A percentile compares a stretch with the other conserved stretches of the same genome.
Evolutionary conservation across 2,329 filamentous ascomycete genomes (phyloP).

Genomic region (Epichloe scottii): DNA sequence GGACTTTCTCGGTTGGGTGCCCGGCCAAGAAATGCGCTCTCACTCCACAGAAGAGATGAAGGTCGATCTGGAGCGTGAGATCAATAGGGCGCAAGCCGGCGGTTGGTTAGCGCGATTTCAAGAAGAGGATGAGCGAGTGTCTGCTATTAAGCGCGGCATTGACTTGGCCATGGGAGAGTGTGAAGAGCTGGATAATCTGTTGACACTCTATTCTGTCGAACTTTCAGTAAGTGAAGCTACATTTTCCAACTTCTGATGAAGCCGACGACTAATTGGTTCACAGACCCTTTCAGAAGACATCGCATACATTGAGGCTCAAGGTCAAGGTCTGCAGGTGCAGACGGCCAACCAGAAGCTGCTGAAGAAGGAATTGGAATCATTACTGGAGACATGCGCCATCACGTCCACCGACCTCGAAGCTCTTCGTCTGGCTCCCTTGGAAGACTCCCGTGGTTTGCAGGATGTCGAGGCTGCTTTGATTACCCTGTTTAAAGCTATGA

Average conservation of each 20-base stretch:
- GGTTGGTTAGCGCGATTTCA: conserved; percentile 78
- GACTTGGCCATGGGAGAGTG: conserved; percentile 89
- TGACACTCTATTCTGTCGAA: conserved; percentile 92
- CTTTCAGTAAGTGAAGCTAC: conserved; percentile 53
- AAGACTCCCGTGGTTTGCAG: conserved; percentile 56
- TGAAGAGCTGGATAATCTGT: conserved; percentile 85
- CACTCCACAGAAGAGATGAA: conserved; percentile 72
- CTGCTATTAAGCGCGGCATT: conserved; percentile 73
- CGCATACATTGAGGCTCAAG: conserved; percentile 92
- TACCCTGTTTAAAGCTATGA: conserved; percentile 80
- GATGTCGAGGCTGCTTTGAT: conserved; percentile 69
- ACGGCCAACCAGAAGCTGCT: conserved; percentile 93
- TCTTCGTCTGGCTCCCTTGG: conserved; percentile 60
- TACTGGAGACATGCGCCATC: conserved; percentile 88
- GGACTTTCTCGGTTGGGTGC: conserved; percentile 79
- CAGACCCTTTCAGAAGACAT: conserved; percentile 93
- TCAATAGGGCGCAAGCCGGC: conserved; percentile 82
- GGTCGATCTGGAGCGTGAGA: conserved; percentile 70
- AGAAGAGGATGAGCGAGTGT: conserved; percentile 81
- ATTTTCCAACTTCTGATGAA: not conserved
- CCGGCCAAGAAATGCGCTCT: conserved; percentile 59
- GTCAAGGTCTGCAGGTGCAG: conserved; percentile 91
- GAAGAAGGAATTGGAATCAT: conserved; percentile 73
- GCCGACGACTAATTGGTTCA: conserved; percentile 7
- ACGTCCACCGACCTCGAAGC: conserved; percentile 61